These are phyloP conservation scores for Globisporangium heterothallicum DNA, from an alignment of 352 stramenopile genomes.

Conservation along the genomic window DNA sequence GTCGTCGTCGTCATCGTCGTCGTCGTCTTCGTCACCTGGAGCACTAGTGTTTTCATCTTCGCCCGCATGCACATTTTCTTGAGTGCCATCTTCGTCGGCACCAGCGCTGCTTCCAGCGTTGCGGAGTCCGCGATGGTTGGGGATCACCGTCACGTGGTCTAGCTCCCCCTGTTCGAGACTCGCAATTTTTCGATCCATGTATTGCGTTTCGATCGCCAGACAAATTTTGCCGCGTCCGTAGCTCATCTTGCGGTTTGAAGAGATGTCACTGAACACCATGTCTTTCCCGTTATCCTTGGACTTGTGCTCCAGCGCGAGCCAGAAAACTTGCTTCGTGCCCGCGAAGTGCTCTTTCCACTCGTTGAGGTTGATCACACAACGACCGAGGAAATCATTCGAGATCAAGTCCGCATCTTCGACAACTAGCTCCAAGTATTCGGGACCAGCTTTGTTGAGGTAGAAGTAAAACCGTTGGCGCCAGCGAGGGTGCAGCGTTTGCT, in stretches of 20 bases:
- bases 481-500: constrained; percentile 57
- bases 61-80: constrained; percentile 6
- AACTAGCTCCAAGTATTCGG: constrained; percentile 46
- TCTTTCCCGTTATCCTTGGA: constrained; percentile 26
- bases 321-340: constrained; percentile 55
- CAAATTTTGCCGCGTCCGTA: constrained; percentile 56
- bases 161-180: constrained; percentile 66
- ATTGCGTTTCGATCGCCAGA: constrained; percentile 50
- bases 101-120: constrained; percentile 17
- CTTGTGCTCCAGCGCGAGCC: constrained; percentile 55
- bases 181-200: constrained; percentile 45
- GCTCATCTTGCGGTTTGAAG: constrained; percentile 37
- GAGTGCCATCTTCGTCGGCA: constrained; percentile 10
- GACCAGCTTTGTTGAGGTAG: constrained; percentile 24
- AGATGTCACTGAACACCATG: constrained; percentile 37
- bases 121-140: constrained; percentile 29
- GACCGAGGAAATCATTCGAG: constrained; percentile 68
- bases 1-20: constrained; percentile 32
- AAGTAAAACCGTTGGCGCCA: constrained; percentile 79
- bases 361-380: constrained; percentile 60
- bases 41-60: constrained; percentile 13
- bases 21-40: constrained; percentile 18
- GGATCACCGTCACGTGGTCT: constrained; percentile 56
- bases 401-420: constrained; percentile 68
- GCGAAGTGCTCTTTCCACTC: constrained; percentile 43